Evolutionary conservation across 495 filamentous ascomycete genomes (phyloP).

Genomic region (Aspergillus cavernicola): DNA sequence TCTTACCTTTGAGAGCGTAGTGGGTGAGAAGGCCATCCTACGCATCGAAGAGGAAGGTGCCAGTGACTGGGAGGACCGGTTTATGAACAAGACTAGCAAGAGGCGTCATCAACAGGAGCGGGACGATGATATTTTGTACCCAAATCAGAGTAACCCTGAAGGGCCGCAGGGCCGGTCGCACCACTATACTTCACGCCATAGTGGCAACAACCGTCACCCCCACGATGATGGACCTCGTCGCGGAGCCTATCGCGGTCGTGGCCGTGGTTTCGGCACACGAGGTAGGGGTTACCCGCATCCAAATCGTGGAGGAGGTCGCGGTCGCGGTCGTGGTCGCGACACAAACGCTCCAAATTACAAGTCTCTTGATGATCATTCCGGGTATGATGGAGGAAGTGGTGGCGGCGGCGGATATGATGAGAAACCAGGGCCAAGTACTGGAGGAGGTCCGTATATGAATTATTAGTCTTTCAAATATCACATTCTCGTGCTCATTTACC

Average conservation of each 20-base stretch:
- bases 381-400: slow-evolving; percentile 7
- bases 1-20: slow-evolving; percentile 69
- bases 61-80: slow-evolving; percentile 55
- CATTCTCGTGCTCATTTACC: not conserved
- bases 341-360: slow-evolving; percentile 35
- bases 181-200: slow-evolving; percentile 20
- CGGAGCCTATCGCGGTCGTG: slow-evolving; percentile 46
- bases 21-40: slow-evolving; percentile 82
- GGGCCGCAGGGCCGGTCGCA: slow-evolving; percentile 12
- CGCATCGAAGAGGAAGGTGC: slow-evolving; percentile 70
- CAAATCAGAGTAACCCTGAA: slow-evolving; percentile 18
- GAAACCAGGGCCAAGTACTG: slow-evolving; percentile 17
- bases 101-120: slow-evolving; percentile 32
- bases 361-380: slow-evolving; percentile 37
- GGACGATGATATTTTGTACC: slow-evolving; percentile 31
- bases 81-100: slow-evolving; percentile 52
- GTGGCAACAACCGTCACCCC: slow-evolving; percentile 25
- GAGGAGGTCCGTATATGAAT: slow-evolving; percentile 36
- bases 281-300: slow-evolving; percentile 37
- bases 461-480: slow-evolving; percentile 23
- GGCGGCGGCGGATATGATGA: slow-evolving; percentile 36
- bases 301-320: slow-evolving; percentile 38
- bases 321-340: slow-evolving; percentile 40
- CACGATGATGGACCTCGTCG: slow-evolving; percentile 36
- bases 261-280: slow-evolving; percentile 38